Percentiles rank a stretch among this genome's conserved stretches.
Conservation (phyloP, 768 basidiomycete genomes). For the Calocybe cyanea region DNA sequence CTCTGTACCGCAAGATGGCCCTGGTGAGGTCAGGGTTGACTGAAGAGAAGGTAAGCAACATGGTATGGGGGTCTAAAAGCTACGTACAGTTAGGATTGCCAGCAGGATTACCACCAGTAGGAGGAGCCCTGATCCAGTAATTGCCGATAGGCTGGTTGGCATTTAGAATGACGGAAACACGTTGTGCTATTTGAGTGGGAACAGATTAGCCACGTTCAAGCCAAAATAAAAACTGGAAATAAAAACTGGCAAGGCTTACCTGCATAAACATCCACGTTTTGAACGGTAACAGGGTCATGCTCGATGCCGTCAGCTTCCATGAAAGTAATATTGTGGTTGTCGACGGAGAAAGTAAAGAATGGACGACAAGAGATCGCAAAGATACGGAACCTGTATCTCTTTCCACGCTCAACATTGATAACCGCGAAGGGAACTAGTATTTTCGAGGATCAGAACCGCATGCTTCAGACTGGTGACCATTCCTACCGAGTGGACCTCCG, state of each 20-base stretch:
- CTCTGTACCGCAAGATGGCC: constrained; percentile 30
- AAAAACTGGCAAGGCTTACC: constrained; percentile 19
- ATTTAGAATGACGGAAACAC: constrained; percentile 32
- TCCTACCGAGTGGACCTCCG: constrained; percentile 35
- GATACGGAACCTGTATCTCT: constrained; percentile 50
- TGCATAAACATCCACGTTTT: constrained; percentile 39
- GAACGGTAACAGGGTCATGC: constrained; percentile 34
- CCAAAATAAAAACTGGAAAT: too few species aligned
- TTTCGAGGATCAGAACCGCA: too few species aligned
- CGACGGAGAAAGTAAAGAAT: constrained; percentile 33
- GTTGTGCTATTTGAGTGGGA: constrained; percentile 23
- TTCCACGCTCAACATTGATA: constrained; percentile 35
- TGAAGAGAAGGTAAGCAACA: not conserved
- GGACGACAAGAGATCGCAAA: constrained; percentile 45
- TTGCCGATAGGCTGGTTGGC: constrained; percentile 41
- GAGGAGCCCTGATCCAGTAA: constrained; percentile 38
- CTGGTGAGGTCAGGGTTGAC: constrained; percentile 22
- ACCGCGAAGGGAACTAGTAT: constrained; percentile 31
- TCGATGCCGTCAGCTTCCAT: constrained; percentile 40
- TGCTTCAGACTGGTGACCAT: constrained; percentile 17
- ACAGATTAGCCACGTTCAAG: not conserved
- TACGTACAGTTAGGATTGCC: constrained; percentile 21
- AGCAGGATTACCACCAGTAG: constrained; percentile 17
- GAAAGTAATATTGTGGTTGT: constrained; percentile 31
- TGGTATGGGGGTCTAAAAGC: not conserved